These are phyloP conservation scores for Phragmites australis DNA, from an alignment of 176 grass and related monocot species.

Conservation along the genomic window DNA sequence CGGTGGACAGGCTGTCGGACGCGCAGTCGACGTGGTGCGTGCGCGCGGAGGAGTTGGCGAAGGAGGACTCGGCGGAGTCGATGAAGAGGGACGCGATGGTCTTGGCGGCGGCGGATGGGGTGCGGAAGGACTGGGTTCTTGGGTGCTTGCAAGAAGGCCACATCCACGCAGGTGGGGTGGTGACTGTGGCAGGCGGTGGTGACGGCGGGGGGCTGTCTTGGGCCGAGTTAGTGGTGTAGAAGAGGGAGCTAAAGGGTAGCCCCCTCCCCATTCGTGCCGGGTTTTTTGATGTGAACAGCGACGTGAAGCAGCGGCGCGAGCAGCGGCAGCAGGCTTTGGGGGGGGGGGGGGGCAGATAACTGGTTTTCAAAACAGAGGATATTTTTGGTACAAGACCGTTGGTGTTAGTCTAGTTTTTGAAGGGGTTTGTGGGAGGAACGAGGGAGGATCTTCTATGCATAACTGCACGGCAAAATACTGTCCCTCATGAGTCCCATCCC, in stretches of 20 bases:
- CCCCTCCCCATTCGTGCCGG: slow-evolving; percentile 56
- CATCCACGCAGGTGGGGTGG: slow-evolving; percentile 54
- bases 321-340: not conserved
- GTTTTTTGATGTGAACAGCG: slow-evolving; percentile 8
- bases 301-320: not conserved
- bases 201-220: slow-evolving; percentile 42
- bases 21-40: slow-evolving; percentile 36
- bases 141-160: slow-evolving; percentile 78
- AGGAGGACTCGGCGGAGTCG: slow-evolving; percentile 72
- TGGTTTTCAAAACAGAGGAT: not conserved
- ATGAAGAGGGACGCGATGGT: slow-evolving; percentile 54
- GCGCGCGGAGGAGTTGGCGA: slow-evolving; percentile 60
- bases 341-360: not conserved
- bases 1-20: slow-evolving; percentile 63
- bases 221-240: slow-evolving; percentile 43
- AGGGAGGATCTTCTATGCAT: not conserved
- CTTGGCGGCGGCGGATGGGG: slow-evolving; percentile 32
- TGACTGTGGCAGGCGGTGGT: slow-evolving; percentile 1
- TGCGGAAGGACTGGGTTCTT: slow-evolving; percentile 43
- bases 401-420: not conserved
- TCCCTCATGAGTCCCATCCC: too few relatives aligned
- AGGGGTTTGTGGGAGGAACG: not conserved
- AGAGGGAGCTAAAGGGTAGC: slow-evolving; percentile 51
- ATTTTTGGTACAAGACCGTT: not conserved
- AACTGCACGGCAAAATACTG: too few relatives aligned